Percentiles rank a stretch among this genome's conserved stretches.
Evolutionary conservation across 2,329 filamentous ascomycete species (phyloP).

Genomic region (Fusarium napiforme): DNA sequence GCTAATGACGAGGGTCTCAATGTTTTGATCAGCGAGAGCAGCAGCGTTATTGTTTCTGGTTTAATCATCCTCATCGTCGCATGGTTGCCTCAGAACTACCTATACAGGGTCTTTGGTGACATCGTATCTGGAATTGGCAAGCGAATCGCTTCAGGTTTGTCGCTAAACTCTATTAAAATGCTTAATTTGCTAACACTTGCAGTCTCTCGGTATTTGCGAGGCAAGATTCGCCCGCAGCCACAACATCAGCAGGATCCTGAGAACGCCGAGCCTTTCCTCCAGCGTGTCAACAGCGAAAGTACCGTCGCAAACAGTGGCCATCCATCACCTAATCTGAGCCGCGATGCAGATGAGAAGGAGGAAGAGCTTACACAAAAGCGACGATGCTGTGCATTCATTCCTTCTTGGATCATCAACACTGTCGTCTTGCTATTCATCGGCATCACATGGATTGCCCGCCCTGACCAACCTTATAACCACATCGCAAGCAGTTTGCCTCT

Average conservation of each 20-base stretch:
- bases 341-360: slow-evolving; percentile 18
- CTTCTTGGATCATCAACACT: slow-evolving; percentile 21
- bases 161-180: neutral
- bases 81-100: slow-evolving; percentile 37
- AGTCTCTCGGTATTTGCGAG: slow-evolving; percentile 28
- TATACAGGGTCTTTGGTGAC: slow-evolving; percentile 38
- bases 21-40: slow-evolving; percentile 45
- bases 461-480: slow-evolving; percentile 44
- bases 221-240: slow-evolving; percentile 23
- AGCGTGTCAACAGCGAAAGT: slow-evolving; percentile 8
- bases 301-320: neutral
- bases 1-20: slow-evolving; percentile 46
- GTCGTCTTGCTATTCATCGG: slow-evolving; percentile 33
- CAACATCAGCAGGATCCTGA: slow-evolving; percentile 31
- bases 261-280: slow-evolving; percentile 31
- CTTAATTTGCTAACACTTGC: slow-evolving; percentile 1
- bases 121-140: slow-evolving; percentile 30
- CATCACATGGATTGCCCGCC: slow-evolving; percentile 39
- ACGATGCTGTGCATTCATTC: slow-evolving; percentile 19
- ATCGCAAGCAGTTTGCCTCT: slow-evolving; percentile 47
- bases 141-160: slow-evolving; percentile 40
- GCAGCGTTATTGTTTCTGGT: slow-evolving; percentile 35
- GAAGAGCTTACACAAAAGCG: slow-evolving; percentile 1
- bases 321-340: slow-evolving; percentile 6
- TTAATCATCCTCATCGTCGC: slow-evolving; percentile 39